Evolutionary conservation across 192 early-diverging fungal genomes (phyloP), one percentile per base, ranked within the genome.

Genomic region (Linnemannia schmuckeri): DNA sequence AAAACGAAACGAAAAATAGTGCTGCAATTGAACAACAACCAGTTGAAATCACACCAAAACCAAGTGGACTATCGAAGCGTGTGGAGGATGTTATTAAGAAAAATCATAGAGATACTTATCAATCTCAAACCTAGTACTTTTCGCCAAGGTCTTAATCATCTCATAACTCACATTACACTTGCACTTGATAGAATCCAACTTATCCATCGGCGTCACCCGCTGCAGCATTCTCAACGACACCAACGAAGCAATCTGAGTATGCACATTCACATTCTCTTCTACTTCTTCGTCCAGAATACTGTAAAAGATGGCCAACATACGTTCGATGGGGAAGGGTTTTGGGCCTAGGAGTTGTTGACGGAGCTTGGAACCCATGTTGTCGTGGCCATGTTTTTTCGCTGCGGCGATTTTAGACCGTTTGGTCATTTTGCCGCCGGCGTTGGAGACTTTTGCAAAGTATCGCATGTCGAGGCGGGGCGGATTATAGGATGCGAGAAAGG

Each of bases 301-400:
- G 87, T 98, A 97, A 88, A 99, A 99, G 68, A 99, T 99, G 57
- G 98, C 98, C 81, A 98, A 85, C 96, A 99, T 95, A 35, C 98
- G 93, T 80, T 99, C 98, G n/a, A 99, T 90, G 0, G 95, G 95
- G 90, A 99, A 99, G 9, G 94, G 81, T 81, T 96, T 97, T 3
- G 98, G 98, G 0, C 98, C 98, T 15, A 97, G 84, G 3, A 98
- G 90, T 78, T 98, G 97, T 83, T 96, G 97, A 22, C 97, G 90
- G 46, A 93, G 89, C 79, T 91, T 86, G 27, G 84, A 86, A 8
- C 84, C 84, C 42, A 81, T 20, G 0, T 77, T 40, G 37, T 86
- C 84, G n/a, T 81, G 75, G 1, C 84, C 76, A 57, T 88, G 87
- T 40, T 72, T 88, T 57, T 83, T 89, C 41, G 77, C 86, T 0